Evolutionary conservation across 2,329 filamentous ascomycete genomes (phyloP), one percentile per base, ranked within the genome.

Genomic region (Cyanodermella asteris): DNA sequence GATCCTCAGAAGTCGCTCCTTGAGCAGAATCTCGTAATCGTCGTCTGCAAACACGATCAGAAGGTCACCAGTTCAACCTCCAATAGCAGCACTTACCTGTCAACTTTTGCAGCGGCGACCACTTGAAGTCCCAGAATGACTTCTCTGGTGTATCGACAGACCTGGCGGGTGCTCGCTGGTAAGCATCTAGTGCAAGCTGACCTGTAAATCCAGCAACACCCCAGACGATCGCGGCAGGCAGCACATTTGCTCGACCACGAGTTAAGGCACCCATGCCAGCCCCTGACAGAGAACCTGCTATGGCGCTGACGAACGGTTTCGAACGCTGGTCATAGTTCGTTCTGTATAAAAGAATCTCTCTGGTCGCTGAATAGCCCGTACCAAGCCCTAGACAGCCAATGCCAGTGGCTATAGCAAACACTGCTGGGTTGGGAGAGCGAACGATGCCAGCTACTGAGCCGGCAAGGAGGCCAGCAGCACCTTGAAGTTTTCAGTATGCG

Each of bases 371-470:
- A 43, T 72, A 93, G 10, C 66, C 74, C 23, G 63, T 66, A 18
- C 78, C 78, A 19, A 90, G 59, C 20, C 65, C 60, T 46, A 78
- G 78, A 65, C 77, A 91, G 50, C 91, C 80, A 20, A 77, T 55
- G 11, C 77, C 74, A 13, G 72, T 70, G 18, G 71, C 61, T 8
- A 72, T 37, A 1, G 77, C 72, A 49, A 80, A 84, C 5, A 84
- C 48, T 3, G 67, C 44, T 4, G 64, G 59, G 4, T 76, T 71
- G 9, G 62, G 64, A 13, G 55, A 59, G 29, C 68, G 62, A 23
- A 82, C 46, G 23, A 90, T 72, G 15, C 78, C 81, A 18, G 63
- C 61, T 24, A 72, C 62, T 25, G 73, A 70, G 18, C 73, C 74
- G 26, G 66, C 55, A 16, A 75, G 43, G 14, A 72, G 44, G 16